phyloP scores from a whole-genome alignment of 2,329 filamentous ascomycete genomes.

The Acephala macrosclerotiorum region DNA sequence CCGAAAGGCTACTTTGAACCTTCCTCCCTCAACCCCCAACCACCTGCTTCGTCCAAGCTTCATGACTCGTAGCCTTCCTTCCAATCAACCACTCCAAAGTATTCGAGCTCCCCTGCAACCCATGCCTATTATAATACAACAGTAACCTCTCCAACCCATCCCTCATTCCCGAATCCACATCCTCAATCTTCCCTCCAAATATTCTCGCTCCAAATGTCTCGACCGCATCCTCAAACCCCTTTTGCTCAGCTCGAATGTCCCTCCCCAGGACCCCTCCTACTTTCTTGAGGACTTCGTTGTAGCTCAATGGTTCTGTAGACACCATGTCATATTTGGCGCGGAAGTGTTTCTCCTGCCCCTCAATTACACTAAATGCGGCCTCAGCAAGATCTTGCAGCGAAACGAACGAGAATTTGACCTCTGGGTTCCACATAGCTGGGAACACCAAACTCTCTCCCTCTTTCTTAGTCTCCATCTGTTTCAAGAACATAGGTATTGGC shows the following conservation, averaged over 20 bases:
- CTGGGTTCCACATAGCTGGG: background rate
- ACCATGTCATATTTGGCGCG: background rate
- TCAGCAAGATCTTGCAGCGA: background rate
- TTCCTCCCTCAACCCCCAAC: background rate
- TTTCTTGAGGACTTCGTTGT: background rate
- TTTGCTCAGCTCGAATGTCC: background rate
- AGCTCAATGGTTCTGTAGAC: background rate
- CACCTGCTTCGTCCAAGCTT: background rate
- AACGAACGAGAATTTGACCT: background rate
- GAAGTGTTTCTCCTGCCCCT: background rate
- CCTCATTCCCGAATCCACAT: background rate
- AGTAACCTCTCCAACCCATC: background rate
- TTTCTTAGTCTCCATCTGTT: background rate
- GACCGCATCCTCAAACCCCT: background rate
- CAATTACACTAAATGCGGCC: background rate
- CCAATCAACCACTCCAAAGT: background rate
- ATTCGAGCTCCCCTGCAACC: background rate
- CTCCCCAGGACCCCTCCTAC: background rate
- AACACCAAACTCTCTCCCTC: background rate
- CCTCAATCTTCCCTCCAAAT: background rate
- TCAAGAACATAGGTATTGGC: background rate
- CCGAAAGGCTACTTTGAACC: background rate
- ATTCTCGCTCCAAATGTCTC: background rate
- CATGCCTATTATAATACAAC: conserved; percentile 1
- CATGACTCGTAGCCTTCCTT: background rate